Conservation (phyloP, 129 eudicot genomes). For the Flaveria sonorensis region DNA sequence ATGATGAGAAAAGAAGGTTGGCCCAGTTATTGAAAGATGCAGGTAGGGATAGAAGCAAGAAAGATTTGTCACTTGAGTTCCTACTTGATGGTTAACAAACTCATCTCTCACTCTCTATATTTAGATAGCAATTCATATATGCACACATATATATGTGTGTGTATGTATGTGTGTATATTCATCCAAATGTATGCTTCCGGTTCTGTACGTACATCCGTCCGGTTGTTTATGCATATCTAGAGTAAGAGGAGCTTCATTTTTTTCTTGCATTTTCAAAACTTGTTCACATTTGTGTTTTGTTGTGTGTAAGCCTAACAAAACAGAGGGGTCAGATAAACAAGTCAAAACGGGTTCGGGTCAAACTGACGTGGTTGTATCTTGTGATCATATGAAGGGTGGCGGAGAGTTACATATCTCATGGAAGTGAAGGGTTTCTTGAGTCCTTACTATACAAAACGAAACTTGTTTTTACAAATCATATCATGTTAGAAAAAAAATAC, state of each 20-base stretch:
- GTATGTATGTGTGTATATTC: constrained; percentile 3
- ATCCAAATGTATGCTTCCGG: constrained; percentile 32
- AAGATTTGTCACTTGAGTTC: constrained; percentile 63
- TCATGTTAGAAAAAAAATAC: background rate
- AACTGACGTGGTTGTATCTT: background rate
- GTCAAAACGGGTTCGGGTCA: background rate
- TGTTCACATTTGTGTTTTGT: background rate
- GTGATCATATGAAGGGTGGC: background rate
- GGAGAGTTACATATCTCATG: background rate
- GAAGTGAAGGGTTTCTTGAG: background rate
- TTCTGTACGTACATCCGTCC: constrained; percentile 22
- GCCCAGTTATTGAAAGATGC: constrained; percentile 62
- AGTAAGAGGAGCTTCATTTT: background rate
- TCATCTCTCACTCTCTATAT: constrained; percentile 28
- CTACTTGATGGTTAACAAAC: constrained; percentile 47
- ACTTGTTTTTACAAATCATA: background rate
- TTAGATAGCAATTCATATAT: constrained; percentile 22
- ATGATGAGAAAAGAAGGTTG: constrained; percentile 73
- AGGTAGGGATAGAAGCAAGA: constrained; percentile 57
- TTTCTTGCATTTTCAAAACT: background rate
- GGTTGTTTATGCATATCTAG: constrained; percentile 1
- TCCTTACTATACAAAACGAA: background rate
- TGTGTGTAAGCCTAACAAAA: background rate
- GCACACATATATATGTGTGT: background rate
- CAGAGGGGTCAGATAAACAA: background rate